A percentile compares a stretch with the other conserved stretches of the same genome.
Conservation (phyloP, 202 grass and related monocot species). For the Bolboschoenoplectus hybrid region DNA sequence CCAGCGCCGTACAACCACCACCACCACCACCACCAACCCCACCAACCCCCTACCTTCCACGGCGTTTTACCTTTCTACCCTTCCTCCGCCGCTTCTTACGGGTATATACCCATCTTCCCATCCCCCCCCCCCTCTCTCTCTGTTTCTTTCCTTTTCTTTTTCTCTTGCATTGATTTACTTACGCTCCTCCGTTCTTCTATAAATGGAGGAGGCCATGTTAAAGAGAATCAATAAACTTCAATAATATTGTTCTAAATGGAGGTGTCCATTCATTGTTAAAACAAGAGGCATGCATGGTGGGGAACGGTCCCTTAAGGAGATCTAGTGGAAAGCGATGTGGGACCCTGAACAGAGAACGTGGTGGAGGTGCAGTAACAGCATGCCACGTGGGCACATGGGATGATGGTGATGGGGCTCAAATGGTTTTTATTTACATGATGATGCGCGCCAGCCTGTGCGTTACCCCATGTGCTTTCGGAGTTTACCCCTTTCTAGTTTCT, state of each 20-base stretch:
- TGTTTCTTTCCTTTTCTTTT: not conserved
- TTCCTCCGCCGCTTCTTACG: conserved; percentile 65
- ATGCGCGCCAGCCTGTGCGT: conserved; percentile 48
- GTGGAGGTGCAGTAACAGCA: conserved; percentile 24
- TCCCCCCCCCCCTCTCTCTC: not conserved
- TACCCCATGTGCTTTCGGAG: conserved; percentile 46
- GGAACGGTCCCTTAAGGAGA: conserved; percentile 5
- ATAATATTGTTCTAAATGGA: not conserved
- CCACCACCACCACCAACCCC: conserved; percentile 52
- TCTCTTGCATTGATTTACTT: not conserved
- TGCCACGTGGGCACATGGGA: conserved; percentile 54
- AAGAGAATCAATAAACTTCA: too few species aligned
- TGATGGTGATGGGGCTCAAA: conserved; percentile 18
- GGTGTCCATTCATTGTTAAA: not conserved
- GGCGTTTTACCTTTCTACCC: conserved; percentile 85
- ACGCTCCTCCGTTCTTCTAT: not conserved
- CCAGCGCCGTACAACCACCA: conserved; percentile 47
- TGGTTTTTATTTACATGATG: conserved; percentile 45
- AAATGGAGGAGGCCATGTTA: not conserved
- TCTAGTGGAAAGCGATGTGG: conserved; percentile 23
- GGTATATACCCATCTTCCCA: conserved; percentile 44
- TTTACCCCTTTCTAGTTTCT: not conserved
- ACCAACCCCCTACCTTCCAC: conserved; percentile 70
- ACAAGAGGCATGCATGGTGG: not conserved
- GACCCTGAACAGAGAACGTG: conserved; percentile 42